A percentile compares a stretch with the other conserved stretches of the same genome.
Conservation (phyloP, 768 basidiomycete genomes). For the Daedalea quercina region DNA sequence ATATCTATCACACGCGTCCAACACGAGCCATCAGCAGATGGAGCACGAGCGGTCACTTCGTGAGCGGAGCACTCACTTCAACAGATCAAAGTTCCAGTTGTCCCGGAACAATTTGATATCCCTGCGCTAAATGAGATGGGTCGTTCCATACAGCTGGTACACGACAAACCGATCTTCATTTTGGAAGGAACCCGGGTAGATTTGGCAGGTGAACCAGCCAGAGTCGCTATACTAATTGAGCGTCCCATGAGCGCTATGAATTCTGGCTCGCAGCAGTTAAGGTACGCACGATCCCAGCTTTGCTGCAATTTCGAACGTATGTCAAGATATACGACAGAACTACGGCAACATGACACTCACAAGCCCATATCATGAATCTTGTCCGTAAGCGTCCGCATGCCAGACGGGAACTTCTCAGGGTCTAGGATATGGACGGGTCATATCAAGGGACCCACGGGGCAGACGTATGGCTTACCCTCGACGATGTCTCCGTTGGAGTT, state of each 20-base stretch:
- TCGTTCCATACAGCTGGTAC: no score
- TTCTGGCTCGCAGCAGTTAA: not conserved
- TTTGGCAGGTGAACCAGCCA: constrained; percentile 61
- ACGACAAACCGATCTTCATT: constrained; percentile 47
- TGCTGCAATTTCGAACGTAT: constrained; percentile 25
- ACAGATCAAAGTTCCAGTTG: constrained; percentile 60
- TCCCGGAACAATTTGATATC: constrained; percentile 50
- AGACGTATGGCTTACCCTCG: constrained; percentile 22
- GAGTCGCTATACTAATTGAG: constrained; percentile 53
- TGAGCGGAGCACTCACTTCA: constrained; percentile 60
- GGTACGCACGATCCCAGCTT: constrained; percentile 49
- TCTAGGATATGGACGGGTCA: constrained; percentile 26
- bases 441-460: not conserved
- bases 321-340: not conserved
- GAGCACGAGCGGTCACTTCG: no score
- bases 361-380: constrained; percentile 49
- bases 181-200: constrained; percentile 59
- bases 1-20: constrained; percentile 28
- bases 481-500: constrained; percentile 47
- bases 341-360: constrained; percentile 35
- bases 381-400: constrained; percentile 51
- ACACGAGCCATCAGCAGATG: not conserved
- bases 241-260: not conserved
- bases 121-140: constrained; percentile 22
- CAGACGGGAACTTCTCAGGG: constrained; percentile 44